phyloP scores from a whole-genome alignment of 2,329 filamentous ascomycete genomes.

The Neonectria punicea region DNA sequence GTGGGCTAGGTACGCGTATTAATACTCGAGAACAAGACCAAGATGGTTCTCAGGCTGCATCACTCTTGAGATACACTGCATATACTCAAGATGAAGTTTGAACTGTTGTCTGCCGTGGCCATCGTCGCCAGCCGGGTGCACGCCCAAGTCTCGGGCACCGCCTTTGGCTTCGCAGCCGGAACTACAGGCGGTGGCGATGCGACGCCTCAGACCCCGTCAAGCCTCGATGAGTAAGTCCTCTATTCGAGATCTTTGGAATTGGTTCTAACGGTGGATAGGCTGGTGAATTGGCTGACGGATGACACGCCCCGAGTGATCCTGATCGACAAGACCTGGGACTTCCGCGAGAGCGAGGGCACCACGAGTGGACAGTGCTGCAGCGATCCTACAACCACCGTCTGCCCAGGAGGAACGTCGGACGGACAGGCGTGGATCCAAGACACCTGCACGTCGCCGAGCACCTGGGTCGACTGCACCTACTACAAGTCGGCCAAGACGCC shows the following conservation, averaged over 20 bases:
- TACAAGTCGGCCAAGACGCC: conserved; percentile 61
- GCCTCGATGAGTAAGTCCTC: conserved; percentile 61
- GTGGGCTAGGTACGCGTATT: not conserved
- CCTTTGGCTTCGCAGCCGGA: conserved; percentile 57
- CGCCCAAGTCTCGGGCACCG: conserved; percentile 47
- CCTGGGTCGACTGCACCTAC: conserved; percentile 55
- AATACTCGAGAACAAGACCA: not conserved
- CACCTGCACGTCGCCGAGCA: conserved; percentile 65
- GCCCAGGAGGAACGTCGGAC: conserved; percentile 8
- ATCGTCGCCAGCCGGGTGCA: conserved; percentile 1
- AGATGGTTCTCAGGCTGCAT: not conserved
- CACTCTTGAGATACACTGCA: not conserved
- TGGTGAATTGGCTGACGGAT: conserved; percentile 62
- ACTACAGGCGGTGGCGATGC: conserved; percentile 69
- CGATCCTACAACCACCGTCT: conserved; percentile 53
- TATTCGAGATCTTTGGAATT: not conserved
- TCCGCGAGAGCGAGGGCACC: conserved; percentile 63
- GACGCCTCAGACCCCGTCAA: conserved; percentile 62
- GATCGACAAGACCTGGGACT: conserved; percentile 65
- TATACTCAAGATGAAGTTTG: conserved; percentile 19
- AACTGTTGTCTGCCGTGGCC: conserved; percentile 4
- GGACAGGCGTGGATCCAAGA: conserved; percentile 42
- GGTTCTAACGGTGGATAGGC: not conserved
- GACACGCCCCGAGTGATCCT: conserved; percentile 65
- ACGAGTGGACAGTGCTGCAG: conserved; percentile 63